Conservation (phyloP, 2,329 filamentous ascomycete species). For the Ampelomyces quisqualis region DNA sequence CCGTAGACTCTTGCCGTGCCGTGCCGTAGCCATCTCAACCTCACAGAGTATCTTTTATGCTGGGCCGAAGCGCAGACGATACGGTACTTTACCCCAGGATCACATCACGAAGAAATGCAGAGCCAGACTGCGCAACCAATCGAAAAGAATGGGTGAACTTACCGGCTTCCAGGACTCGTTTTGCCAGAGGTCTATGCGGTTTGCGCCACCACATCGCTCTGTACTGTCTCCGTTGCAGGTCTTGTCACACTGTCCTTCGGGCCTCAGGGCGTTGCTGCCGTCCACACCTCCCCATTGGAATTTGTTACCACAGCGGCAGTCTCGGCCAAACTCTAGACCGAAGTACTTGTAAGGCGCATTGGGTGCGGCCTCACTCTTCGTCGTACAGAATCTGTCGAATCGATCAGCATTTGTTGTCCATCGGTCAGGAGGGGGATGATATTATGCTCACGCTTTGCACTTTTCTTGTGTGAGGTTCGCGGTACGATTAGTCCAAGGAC, state of each 20-base stretch:
- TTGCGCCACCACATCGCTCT: conserved; percentile 7
- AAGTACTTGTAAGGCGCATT: conserved; percentile 12
- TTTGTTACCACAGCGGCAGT: conserved; percentile 11
- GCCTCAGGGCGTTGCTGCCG: not conserved
- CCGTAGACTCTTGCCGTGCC: no score
- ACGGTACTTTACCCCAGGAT: conserved; percentile 1
- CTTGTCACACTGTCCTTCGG: not conserved
- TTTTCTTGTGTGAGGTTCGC: conserved; percentile 1
- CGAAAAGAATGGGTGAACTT: conserved; percentile 1
- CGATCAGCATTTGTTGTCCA: conserved; percentile 1
- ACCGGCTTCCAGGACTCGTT: conserved; percentile 5
- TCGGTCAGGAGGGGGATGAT: not conserved
- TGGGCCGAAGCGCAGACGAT: conserved; percentile 1
- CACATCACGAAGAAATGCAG: not conserved
- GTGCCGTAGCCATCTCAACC: conserved; percentile 1
- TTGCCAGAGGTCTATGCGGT: conserved; percentile 5
- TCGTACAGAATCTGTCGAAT: conserved; percentile 8
- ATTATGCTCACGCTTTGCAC: conserved; percentile 4
- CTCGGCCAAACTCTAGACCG: conserved; percentile 5
- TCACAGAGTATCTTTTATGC: not conserved
- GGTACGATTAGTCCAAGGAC: not conserved
- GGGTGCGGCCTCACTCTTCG: not conserved
- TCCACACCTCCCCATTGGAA: not conserved
- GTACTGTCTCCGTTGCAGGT: conserved; percentile 1
- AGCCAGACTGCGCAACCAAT: not conserved